Percentiles rank a stretch among this genome's conserved stretches.
Conservation (phyloP, 2,329 filamentous ascomycete genomes). For the Phyllosticta capitalensis region DNA sequence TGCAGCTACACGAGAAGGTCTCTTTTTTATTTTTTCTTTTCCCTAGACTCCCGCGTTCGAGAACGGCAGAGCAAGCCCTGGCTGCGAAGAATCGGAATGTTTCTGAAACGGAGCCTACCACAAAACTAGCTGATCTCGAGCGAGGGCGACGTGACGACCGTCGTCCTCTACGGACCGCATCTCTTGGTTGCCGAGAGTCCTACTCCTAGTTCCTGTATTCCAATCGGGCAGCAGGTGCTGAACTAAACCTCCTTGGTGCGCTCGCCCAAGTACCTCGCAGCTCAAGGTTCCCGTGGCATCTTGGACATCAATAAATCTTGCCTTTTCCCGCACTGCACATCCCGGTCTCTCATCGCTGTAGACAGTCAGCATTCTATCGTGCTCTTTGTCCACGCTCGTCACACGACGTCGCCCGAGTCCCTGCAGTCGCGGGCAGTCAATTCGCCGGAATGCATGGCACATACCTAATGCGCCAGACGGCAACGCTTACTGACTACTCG, state of each 20-base stretch:
- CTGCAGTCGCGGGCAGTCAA: constrained; percentile 8
- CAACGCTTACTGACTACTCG: neutral
- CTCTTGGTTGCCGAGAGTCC: neutral
- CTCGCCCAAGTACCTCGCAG: constrained; percentile 1
- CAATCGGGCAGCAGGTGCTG: constrained; percentile 1
- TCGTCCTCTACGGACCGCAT: neutral
- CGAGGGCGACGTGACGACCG: neutral
- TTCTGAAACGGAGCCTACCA: constrained; percentile 8
- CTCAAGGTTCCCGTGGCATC: neutral
- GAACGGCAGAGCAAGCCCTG: constrained; percentile 7
- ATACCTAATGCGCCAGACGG: neutral
- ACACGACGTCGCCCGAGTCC: constrained; percentile 3
- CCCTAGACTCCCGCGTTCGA: constrained; percentile 6
- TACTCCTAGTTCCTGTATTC: neutral
- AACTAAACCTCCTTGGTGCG: neutral
- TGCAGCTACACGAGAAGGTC: constrained; percentile 2
- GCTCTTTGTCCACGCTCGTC: neutral
- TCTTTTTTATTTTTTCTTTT: neutral
- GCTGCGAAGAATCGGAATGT: constrained; percentile 7
- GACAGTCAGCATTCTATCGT: constrained; percentile 4
- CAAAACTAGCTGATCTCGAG: neutral
- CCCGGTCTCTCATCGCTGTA: neutral
- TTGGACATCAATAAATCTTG: neutral
- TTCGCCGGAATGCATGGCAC: constrained; percentile 8
- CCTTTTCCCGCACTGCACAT: neutral